phyloP scores from a whole-genome alignment of 768 basidiomycete species.

The Macrolepiota albuminosa region DNA sequence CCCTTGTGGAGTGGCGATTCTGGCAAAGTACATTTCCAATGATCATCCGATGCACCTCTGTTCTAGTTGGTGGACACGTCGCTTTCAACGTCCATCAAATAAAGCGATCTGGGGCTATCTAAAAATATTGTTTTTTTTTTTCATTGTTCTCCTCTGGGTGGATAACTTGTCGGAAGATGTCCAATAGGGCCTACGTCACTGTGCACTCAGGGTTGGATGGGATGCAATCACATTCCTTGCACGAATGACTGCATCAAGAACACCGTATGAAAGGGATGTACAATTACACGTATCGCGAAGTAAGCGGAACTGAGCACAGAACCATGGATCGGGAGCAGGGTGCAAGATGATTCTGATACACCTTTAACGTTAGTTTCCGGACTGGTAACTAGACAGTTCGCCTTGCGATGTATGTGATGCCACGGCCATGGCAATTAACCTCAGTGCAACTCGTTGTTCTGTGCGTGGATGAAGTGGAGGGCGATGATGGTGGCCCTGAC shows the following conservation, averaged over 20 bases:
- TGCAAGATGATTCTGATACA: not conserved
- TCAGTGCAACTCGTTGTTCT: not conserved
- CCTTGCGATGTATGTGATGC: not conserved
- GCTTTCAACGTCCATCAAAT: conserved; percentile 3
- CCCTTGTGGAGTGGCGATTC: not conserved
- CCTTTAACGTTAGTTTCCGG: not conserved
- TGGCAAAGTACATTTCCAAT: not conserved
- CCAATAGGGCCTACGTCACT: not conserved
- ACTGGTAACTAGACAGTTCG: not conserved
- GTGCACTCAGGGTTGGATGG: not conserved
- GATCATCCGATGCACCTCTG: not conserved
- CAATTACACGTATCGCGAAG: not conserved
- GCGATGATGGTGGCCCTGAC: conserved; percentile 16
- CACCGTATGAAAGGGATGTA: not conserved
- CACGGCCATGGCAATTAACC: conserved; percentile 5
- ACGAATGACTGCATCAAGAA: not conserved
- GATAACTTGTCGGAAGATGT: not conserved
- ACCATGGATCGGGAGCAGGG: not conserved
- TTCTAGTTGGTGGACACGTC: not conserved
- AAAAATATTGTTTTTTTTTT: not conserved
- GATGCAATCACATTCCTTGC: not conserved
- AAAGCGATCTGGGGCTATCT: conserved; percentile 10
- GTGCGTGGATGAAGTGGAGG: not conserved
- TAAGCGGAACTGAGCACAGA: not conserved
- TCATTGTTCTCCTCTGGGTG: not conserved